A percentile compares a stretch with the other conserved stretches of the same genome.
Conservation (phyloP, 2,329 filamentous ascomycete species). For the Colletotrichum spinosum region DNA sequence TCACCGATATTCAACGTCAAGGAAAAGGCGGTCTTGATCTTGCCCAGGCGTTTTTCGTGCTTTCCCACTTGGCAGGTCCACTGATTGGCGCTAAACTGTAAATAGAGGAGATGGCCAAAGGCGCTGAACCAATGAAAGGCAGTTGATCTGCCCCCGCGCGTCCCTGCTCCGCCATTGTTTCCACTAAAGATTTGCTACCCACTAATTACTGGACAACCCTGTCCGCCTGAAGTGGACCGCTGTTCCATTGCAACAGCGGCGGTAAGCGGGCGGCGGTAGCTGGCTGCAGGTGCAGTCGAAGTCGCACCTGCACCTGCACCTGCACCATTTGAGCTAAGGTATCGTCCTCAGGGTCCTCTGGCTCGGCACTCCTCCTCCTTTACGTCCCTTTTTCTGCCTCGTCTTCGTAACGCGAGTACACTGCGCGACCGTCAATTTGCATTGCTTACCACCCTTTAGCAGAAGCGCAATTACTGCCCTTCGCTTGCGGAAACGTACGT, state of each 20-base stretch:
- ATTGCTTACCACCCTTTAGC: slow-evolving; percentile 3
- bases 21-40: too few relatives aligned
- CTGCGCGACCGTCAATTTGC: background rate
- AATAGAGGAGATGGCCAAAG: background rate
- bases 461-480: too few relatives aligned
- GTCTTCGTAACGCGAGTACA: slow-evolving; percentile 16
- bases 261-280: slow-evolving; percentile 2
- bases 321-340: background rate
- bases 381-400: slow-evolving; percentile 15
- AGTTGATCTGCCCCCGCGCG: slow-evolving; percentile 23
- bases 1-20: too few relatives aligned
- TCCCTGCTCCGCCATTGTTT: slow-evolving; percentile 19
- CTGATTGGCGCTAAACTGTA: slow-evolving; percentile 17
- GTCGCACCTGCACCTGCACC: too few relatives aligned
- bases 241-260: slow-evolving; percentile 4
- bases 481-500: too few relatives aligned
- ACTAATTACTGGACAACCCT: slow-evolving; percentile 15
- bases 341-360: slow-evolving; percentile 29
- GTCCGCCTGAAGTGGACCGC: slow-evolving; percentile 1
- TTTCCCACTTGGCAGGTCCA: background rate
- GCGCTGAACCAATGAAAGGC: slow-evolving; percentile 17
- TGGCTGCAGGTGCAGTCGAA: too few relatives aligned
- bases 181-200: slow-evolving; percentile 20
- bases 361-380: slow-evolving; percentile 23
- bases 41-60: too few relatives aligned